Conservation (phyloP, 345 rosid genomes). For the Corchorus olitorius region DNA sequence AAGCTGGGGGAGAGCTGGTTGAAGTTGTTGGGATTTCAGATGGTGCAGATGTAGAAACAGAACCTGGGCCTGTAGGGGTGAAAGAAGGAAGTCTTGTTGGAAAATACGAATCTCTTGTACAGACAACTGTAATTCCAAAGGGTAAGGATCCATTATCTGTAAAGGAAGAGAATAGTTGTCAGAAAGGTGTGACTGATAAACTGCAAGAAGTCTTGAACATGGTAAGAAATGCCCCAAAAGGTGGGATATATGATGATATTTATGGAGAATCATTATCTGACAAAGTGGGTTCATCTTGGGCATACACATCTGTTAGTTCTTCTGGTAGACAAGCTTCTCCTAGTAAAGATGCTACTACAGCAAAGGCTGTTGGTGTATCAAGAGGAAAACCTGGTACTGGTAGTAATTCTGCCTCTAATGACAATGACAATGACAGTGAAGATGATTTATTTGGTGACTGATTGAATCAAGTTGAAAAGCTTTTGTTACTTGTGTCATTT, state of each 20-base stretch:
- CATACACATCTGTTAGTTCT: conserved; percentile 39
- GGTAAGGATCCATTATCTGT: conserved; percentile 49
- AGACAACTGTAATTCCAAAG: conserved; percentile 71
- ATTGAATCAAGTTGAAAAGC: conserved; percentile 17
- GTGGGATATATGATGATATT: conserved; percentile 72
- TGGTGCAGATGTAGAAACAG: conserved; percentile 95
- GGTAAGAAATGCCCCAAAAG: conserved; percentile 58
- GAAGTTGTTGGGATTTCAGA: conserved; percentile 93
- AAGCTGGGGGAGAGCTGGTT: conserved; percentile 84
- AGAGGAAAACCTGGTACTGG: conserved; percentile 29
- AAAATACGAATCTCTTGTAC: conserved; percentile 86
- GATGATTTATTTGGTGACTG: conserved; percentile 93
- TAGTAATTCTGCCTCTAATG: conserved; percentile 25
- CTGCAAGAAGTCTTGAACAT: conserved; percentile 71
- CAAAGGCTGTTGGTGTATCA: conserved; percentile 23
- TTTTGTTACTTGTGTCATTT: conserved; percentile 10
- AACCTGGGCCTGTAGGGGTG: conserved; percentile 86
- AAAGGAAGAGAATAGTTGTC: conserved; percentile 49
- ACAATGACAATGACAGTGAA: conserved; percentile 51
- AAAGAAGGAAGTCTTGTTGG: conserved; percentile 97
- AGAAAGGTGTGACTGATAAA: conserved; percentile 65
- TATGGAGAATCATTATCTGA: conserved; percentile 72
- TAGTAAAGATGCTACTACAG: conserved; percentile 33
- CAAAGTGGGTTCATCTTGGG: conserved; percentile 92
- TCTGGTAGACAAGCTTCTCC: conserved; percentile 29